phyloP scores from a whole-genome alignment of 371 early-diverging fungal genomes.

The Smittium culicis region DNA sequence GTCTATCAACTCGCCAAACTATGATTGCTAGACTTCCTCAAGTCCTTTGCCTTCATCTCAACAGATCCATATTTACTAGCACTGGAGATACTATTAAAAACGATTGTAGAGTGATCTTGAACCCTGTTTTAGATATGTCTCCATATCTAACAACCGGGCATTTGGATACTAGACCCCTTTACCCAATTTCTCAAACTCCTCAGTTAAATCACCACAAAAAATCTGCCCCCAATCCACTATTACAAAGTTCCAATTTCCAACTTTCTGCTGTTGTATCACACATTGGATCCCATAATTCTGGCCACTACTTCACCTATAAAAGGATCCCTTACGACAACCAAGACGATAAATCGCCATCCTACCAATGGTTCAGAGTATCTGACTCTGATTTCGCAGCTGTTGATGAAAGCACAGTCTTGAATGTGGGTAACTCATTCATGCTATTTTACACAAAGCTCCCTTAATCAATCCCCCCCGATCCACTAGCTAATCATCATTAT shows the following conservation, averaged over 20 bases:
- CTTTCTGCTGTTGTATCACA: slow-evolving; percentile 48
- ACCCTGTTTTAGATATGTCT: slow-evolving; percentile 50
- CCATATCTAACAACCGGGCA: slow-evolving; percentile 49
- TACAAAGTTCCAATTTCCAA: slow-evolving; percentile 31
- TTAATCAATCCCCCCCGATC: no score
- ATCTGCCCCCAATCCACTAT: not conserved
- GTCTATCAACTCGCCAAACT: slow-evolving; percentile 43
- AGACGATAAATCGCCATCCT: slow-evolving; percentile 8
- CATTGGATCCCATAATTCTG: slow-evolving; percentile 51
- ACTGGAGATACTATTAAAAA: slow-evolving; percentile 61
- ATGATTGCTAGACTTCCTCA: slow-evolving; percentile 45
- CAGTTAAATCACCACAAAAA: not conserved
- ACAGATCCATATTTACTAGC: slow-evolving; percentile 51
- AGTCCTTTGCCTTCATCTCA: slow-evolving; percentile 61
- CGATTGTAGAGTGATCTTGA: slow-evolving; percentile 47
- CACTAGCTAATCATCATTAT: no score
- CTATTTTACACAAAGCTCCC: slow-evolving; percentile 49
- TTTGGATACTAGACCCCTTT: slow-evolving; percentile 37
- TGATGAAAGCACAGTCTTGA: slow-evolving; percentile 35
- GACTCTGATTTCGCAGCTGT: slow-evolving; percentile 43
- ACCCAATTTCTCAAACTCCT: slow-evolving; percentile 35
- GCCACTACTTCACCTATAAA: slow-evolving; percentile 55
- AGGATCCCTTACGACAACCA: slow-evolving; percentile 18
- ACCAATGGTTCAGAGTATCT: slow-evolving; percentile 52
- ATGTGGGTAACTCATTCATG: slow-evolving; percentile 47